A percentile compares a stretch with the other conserved stretches of the same genome.
Evolutionary conservation across 305 asterid species (phyloP).

Genomic region (Fraxinus paxiana): DNA sequence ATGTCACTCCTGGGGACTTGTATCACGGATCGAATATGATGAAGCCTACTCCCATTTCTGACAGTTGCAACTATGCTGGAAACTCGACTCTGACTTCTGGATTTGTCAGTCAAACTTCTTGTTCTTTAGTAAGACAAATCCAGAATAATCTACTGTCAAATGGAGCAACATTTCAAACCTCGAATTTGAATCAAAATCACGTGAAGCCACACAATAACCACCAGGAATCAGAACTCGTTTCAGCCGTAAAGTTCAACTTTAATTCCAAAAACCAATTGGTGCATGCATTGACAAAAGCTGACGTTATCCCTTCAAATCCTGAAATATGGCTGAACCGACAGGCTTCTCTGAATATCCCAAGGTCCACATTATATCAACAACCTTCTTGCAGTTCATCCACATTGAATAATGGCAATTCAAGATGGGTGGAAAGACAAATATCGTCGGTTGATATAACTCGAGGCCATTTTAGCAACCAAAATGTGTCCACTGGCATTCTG

Average conservation of each 20-base stretch:
- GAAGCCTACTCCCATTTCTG: conserved; percentile 28
- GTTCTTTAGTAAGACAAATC: conserved; percentile 30
- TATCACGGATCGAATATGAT: conserved; percentile 31
- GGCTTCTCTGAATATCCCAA: conserved; percentile 23
- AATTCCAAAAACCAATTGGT: conserved; percentile 28
- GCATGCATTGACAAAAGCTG: conserved; percentile 44
- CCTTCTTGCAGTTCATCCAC: conserved; percentile 32
- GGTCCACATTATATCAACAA: conserved; percentile 22
- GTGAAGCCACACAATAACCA: conserved; percentile 20
- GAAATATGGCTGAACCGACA: conserved; percentile 40
- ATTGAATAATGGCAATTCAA: conserved; percentile 21
- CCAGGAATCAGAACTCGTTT: conserved; percentile 24
- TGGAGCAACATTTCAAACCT: conserved; percentile 33
- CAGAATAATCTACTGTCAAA: conserved; percentile 28
- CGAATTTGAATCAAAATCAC: conserved; percentile 22
- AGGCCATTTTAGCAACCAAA: conserved; percentile 22
- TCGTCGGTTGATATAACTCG: conserved; percentile 18
- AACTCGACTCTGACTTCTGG: conserved; percentile 23
- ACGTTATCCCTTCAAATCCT: conserved; percentile 39
- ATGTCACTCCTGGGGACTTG: conserved; percentile 27
- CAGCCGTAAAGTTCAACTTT: conserved; percentile 17
- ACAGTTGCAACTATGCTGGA: conserved; percentile 24
- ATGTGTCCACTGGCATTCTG: conserved; percentile 26
- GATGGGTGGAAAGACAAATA: conserved; percentile 30
- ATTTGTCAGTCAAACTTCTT: conserved; percentile 30